A percentile compares a stretch with the other conserved stretches of the same genome.
These are phyloP conservation scores for Cymbopogon flexuosus DNA, from an alignment of 202 grass and related monocot species.

Conservation along the genomic window DNA sequence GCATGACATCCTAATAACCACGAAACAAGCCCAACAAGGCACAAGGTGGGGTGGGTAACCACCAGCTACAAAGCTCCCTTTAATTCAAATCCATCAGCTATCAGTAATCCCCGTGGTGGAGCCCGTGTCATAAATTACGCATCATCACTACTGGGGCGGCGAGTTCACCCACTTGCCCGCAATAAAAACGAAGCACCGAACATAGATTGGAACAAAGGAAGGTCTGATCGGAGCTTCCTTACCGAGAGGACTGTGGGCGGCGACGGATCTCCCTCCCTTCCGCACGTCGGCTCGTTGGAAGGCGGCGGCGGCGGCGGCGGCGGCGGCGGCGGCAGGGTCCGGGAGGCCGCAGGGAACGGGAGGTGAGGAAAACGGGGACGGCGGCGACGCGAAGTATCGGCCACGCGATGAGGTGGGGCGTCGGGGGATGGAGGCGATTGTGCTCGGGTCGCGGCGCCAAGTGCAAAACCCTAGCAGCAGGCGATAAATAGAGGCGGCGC, in stretches of 20 bases:
- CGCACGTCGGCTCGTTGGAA: neutral
- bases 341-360: neutral
- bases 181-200: no score
- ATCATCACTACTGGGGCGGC: neutral
- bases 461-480: slow-evolving; percentile 23
- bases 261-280: neutral
- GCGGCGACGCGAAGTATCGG: neutral
- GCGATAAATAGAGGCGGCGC: slow-evolving; percentile 14
- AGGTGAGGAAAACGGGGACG: neutral
- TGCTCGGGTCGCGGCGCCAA: neutral
- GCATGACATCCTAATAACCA: neutral
- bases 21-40: neutral
- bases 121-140: neutral
- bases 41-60: neutral
- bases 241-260: neutral
- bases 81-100: neutral
- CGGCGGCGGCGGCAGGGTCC: neutral
- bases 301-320: neutral
- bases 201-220: neutral
- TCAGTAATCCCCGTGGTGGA: neutral
- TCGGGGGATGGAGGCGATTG: neutral
- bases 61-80: neutral
- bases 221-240: neutral
- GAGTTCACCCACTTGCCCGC: neutral
- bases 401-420: neutral